These are phyloP conservation scores for Babesia ovata DNA, from an alignment of 169 alveolate genomes.

Conservation along the genomic window DNA sequence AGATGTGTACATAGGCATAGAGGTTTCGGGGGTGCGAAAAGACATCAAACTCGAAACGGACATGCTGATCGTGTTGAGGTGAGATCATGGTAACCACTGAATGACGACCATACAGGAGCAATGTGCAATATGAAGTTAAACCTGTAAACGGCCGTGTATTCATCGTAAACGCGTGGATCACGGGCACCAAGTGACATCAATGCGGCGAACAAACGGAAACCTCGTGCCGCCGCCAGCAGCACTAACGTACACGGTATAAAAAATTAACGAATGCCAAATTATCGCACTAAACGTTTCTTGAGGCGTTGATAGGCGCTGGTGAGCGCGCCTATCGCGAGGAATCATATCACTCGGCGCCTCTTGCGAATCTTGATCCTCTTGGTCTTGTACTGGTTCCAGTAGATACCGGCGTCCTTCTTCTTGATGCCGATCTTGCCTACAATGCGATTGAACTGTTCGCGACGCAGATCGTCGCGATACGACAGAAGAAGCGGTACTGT, in stretches of 20 bases:
- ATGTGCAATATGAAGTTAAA: conserved; percentile 41
- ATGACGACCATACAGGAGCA: conserved; percentile 7
- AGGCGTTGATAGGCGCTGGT: background rate
- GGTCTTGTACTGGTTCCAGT: conserved; percentile 75
- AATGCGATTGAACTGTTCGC: conserved; percentile 73
- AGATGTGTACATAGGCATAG: conserved; percentile 4
- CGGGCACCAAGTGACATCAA: conserved; percentile 36
- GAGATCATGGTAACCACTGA: background rate
- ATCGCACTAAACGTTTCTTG: too few species aligned
- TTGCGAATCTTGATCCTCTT: conserved; percentile 76
- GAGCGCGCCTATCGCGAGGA: background rate
- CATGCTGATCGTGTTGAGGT: conserved; percentile 46
- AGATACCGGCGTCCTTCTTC: conserved; percentile 79
- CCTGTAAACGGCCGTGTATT: conserved; percentile 22
- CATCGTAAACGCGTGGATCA: conserved; percentile 53
- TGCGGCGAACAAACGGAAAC: background rate
- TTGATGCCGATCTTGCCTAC: conserved; percentile 78
- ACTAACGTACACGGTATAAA: too few species aligned
- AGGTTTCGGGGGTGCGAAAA: background rate
- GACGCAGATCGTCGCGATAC: conserved; percentile 63
- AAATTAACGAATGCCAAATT: too few species aligned
- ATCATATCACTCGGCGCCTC: conserved; percentile 70
- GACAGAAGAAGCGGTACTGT: conserved; percentile 10
- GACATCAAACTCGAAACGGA: conserved; percentile 21
- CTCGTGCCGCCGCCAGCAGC: too few species aligned